phyloP scores from a whole-genome alignment of 768 basidiomycete species.

The Mycena vulgaris region DNA sequence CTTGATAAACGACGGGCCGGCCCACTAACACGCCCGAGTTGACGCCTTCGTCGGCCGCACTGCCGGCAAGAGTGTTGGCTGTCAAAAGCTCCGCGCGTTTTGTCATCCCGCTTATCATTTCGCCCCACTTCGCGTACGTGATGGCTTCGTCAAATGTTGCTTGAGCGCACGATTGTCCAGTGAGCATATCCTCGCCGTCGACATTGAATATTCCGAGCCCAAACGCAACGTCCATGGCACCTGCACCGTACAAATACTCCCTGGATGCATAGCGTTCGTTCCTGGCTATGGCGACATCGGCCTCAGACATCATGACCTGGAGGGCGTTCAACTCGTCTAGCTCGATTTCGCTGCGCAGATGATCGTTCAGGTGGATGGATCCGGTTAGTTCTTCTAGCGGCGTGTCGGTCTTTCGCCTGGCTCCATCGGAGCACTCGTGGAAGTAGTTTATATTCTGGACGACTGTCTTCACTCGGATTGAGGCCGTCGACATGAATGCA shows the following conservation, averaged over 20 bases:
- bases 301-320: background rate
- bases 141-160: background rate
- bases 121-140: background rate
- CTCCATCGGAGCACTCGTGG: slow-evolving; percentile 45
- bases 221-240: background rate
- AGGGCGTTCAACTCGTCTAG: background rate
- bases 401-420: slow-evolving; percentile 6
- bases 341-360: background rate
- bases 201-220: background rate
- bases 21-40: too few species aligned
- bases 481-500: slow-evolving; percentile 29
- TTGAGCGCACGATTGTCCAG: background rate
- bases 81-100: background rate
- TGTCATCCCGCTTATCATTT: background rate
- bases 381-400: background rate
- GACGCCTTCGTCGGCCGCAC: background rate
- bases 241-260: background rate
- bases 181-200: background rate
- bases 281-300: background rate
- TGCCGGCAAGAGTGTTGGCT: background rate
- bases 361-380: slow-evolving; percentile 6
- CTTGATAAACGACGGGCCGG: too few species aligned
- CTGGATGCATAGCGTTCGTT: background rate
- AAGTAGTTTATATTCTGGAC: slow-evolving; percentile 53
- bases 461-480: slow-evolving; percentile 9